These are phyloP conservation scores for Cetradonia linearis DNA, from an alignment of 495 filamentous ascomycete species.

Conservation along the genomic window DNA sequence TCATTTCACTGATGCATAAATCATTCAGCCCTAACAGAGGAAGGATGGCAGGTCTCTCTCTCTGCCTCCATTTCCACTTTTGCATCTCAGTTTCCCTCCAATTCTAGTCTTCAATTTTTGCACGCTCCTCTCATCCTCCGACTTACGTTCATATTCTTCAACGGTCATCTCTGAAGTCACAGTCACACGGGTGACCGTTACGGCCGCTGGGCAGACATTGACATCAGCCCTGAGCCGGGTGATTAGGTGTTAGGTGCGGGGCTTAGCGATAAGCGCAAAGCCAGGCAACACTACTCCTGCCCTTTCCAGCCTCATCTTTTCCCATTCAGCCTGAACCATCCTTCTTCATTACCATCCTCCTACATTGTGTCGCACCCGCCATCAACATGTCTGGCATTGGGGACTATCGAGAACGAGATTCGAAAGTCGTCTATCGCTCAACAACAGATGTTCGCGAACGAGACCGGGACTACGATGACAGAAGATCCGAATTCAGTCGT, in stretches of 20 bases:
- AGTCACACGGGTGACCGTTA: not conserved
- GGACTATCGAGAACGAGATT: not conserved
- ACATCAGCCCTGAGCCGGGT: not conserved
- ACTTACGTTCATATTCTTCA: not conserved
- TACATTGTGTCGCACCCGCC: not conserved
- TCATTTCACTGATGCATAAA: too few relatives aligned
- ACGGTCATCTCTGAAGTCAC: not conserved
- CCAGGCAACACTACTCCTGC: not conserved
- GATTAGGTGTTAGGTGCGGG: slow-evolving; percentile 9
- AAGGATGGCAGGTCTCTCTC: too few relatives aligned
- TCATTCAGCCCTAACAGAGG: too few relatives aligned
- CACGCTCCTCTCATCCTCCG: not conserved
- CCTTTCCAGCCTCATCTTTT: slow-evolving; percentile 6
- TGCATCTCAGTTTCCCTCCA: not conserved
- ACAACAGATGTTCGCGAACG: not conserved
- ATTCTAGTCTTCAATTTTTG: not conserved
- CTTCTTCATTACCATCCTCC: not conserved
- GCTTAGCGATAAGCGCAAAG: slow-evolving; percentile 15
- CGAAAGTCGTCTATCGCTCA: slow-evolving; percentile 3
- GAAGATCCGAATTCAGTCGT: slow-evolving; percentile 4
- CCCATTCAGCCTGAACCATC: not conserved
- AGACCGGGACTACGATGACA: slow-evolving; percentile 3
- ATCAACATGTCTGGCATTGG: slow-evolving; percentile 3
- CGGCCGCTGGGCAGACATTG: not conserved
- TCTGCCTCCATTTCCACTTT: not conserved